Evolutionary conservation across 208 protist species (phyloP).

Genomic region (Trypanosomatidae sp.): DNA sequence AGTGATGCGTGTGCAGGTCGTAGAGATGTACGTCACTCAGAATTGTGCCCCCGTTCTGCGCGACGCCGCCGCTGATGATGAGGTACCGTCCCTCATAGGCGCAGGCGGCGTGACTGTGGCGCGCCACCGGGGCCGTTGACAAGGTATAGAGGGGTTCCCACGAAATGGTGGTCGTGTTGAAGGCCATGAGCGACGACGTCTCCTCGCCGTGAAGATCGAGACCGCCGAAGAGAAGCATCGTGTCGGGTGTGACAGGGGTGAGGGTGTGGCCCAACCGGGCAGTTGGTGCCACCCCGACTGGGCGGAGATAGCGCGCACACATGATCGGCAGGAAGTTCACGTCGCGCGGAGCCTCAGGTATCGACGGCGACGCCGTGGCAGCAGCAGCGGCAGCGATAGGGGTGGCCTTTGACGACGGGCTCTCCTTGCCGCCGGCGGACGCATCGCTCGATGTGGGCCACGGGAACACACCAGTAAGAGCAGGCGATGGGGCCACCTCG

Average conservation of each 20-base stretch:
- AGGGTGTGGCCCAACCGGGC: conserved; percentile 77
- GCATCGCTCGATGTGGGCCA: conserved; percentile 1
- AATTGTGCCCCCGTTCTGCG: conserved; percentile 29
- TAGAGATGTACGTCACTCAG: conserved; percentile 69
- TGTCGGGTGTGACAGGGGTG: conserved; percentile 42
- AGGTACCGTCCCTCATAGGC: conserved; percentile 67
- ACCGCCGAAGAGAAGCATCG: conserved; percentile 70
- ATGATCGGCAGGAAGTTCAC: conserved; percentile 84
- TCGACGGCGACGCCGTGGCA: neutral
- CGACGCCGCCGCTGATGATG: conserved; percentile 66
- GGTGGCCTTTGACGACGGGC: neutral
- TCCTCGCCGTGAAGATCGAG: conserved; percentile 46
- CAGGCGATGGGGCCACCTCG: neutral
- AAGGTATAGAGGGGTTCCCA: conserved; percentile 69
- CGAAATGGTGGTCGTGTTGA: conserved; percentile 53
- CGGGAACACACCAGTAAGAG: neutral
- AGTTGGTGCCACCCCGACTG: conserved; percentile 52
- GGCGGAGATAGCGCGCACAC: conserved; percentile 74
- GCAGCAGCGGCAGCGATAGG: neutral
- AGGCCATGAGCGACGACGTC: conserved; percentile 52
- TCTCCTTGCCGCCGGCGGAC: neutral
- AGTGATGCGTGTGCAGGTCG: conserved; percentile 55
- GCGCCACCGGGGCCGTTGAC: conserved; percentile 34
- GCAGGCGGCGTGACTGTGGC: conserved; percentile 72
- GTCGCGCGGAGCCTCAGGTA: conserved; percentile 22